phyloP scores from a whole-genome alignment of 495 filamentous ascomycete genomes.

The Xylaria palmicola region DNA sequence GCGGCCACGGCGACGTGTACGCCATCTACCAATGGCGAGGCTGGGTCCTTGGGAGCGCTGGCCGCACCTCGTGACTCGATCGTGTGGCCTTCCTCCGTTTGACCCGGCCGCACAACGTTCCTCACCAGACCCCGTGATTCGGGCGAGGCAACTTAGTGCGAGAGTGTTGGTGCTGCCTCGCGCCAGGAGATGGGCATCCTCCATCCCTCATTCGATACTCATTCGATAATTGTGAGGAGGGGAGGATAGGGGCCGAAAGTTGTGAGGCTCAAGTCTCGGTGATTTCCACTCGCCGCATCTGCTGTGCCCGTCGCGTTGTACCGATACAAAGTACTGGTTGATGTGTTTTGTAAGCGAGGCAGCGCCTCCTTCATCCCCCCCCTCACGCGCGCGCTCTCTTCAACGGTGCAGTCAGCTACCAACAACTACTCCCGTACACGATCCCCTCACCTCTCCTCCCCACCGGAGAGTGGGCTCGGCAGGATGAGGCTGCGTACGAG shows the following conservation, averaged over 20 bases:
- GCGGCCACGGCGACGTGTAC: not conserved
- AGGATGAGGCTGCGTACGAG: not conserved
- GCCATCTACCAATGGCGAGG: not conserved
- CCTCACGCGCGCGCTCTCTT: not conserved
- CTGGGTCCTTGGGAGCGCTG: not conserved
- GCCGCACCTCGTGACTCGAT: not conserved
- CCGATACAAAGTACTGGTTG: not conserved
- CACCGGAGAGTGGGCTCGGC: not conserved
- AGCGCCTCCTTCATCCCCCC: not conserved
- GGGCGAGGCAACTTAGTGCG: not conserved
- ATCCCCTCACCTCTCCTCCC: too few relatives aligned
- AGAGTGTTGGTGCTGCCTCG: not conserved
- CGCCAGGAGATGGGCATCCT: not conserved
- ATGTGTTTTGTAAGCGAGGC: not conserved
- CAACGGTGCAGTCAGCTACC: not conserved
- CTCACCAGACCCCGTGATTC: not conserved
- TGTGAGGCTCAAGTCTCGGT: not conserved
- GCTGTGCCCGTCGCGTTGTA: not conserved
- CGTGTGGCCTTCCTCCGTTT: constrained; percentile 8
- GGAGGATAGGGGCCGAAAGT: not conserved
- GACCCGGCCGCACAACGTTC: not conserved
- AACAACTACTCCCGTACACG: not conserved
- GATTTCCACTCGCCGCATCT: not conserved
- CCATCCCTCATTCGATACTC: not conserved
- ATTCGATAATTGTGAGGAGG: not conserved